Percentiles rank a stretch among this genome's conserved stretches.
phyloP scores from a whole-genome alignment of 2,329 filamentous ascomycete genomes.

The Spiromastix sp. region DNA sequence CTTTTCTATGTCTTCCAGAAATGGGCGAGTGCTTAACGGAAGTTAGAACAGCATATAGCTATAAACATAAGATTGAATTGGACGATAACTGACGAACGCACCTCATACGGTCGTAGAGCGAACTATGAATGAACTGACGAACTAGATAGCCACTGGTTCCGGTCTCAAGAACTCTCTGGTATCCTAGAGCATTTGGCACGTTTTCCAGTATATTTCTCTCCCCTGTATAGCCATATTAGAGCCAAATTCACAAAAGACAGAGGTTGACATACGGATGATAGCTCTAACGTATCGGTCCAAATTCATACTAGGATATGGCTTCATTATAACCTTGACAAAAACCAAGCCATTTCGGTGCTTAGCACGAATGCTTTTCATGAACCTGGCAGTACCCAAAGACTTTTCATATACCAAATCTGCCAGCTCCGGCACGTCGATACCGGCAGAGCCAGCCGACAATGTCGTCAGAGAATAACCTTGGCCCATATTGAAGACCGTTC shows the following conservation, averaged over 20 bases:
- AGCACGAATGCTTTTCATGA: constrained; percentile 93
- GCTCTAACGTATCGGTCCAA: constrained; percentile 68
- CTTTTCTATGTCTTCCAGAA: constrained; percentile 95
- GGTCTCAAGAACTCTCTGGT: constrained; percentile 85
- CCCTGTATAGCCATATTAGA: constrained; percentile 38
- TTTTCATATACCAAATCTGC: constrained; percentile 86
- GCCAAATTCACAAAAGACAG: constrained; percentile 1
- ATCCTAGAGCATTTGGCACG: constrained; percentile 82
- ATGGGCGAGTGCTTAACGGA: constrained; percentile 70
- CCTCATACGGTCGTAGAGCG: constrained; percentile 85
- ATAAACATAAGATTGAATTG: not conserved
- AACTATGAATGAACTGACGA: constrained; percentile 91
- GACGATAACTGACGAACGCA: constrained; percentile 16
- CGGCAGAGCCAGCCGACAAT: constrained; percentile 80
- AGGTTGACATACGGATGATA: constrained; percentile 54
- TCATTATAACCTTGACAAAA: constrained; percentile 89
- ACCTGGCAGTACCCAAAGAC: constrained; percentile 79
- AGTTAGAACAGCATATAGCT: constrained; percentile 16
- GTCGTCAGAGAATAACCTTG: constrained; percentile 93
- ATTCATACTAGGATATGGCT: constrained; percentile 74
- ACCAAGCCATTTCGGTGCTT: constrained; percentile 83
- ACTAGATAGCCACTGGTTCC: constrained; percentile 86
- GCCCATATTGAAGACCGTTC: constrained; percentile 65
- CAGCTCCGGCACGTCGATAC: constrained; percentile 88
- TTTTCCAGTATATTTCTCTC: constrained; percentile 70